Evolutionary conservation across 2,329 filamentous ascomycete genomes (phyloP), one percentile per base, ranked within the genome.

Genomic region (Stemphylium lycopersici): DNA sequence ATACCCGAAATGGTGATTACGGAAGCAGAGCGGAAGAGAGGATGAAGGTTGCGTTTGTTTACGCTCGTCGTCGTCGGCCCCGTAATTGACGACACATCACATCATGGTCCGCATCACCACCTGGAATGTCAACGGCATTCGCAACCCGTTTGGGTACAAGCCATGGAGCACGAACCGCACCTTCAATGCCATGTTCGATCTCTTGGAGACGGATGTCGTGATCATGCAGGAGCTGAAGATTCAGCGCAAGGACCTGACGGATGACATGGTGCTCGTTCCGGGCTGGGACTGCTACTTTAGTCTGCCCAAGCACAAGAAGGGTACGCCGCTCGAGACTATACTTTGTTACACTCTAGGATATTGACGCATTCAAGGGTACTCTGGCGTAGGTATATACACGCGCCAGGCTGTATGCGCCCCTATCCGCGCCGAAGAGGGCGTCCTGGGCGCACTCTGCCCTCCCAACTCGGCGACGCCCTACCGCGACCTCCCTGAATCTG

Each of bases 241-340:
- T 36, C 95, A 98, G 71, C 84, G 89, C 52, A 96, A 96, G 72
- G 93, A 97, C 65, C 80, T 99, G 1, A 84, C 82, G 36, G 95
- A 98, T 81, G 95, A 98, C 66, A 98, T 98, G 91, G 93, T 98
- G 8, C 80, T 98, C 31, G 87, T 98, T 0, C 87, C 90, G 0
- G 95, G 95, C 11, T 99, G 93, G 93, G 95, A 99, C 72, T 93
- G 93, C 61, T 96, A 89, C 77, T 97, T 97, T 77, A 97, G 92
- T 72, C 80, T 99, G 20, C 95, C 95, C 0, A 91, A 88, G 71
- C 84, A 96, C 70, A 98, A 98, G 75, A 98, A 97, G 81, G 93
- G 91, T 89, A 77, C 46, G 34, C 41, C 46, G 46, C 26, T 15
- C 18, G 24, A 22, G 11, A 12, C 13, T 7, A 29, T 44, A 15